A percentile compares a stretch with the other conserved stretches of the same genome.
Evolutionary conservation across 2,329 filamentous ascomycete genomes (phyloP).

Genomic region (Talaromyces islandicus): DNA sequence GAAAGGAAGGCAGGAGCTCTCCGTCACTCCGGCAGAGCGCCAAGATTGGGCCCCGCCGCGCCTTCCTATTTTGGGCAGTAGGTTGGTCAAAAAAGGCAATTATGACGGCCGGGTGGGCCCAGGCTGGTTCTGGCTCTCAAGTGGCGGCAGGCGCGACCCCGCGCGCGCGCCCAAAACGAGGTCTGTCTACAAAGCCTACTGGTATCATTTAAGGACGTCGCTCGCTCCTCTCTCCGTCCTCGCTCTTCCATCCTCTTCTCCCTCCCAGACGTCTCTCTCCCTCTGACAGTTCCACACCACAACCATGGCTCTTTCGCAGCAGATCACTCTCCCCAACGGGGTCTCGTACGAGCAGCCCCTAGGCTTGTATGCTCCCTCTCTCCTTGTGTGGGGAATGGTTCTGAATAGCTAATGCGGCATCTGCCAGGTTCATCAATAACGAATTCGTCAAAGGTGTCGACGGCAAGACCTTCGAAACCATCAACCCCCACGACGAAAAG

Average conservation of each 20-base stretch:
- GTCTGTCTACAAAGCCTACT: neutral
- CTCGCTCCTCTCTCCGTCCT: neutral
- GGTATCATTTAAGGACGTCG: neutral
- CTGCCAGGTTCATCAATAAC: constrained; percentile 61
- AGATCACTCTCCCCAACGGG: constrained; percentile 32
- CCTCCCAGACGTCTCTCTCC: neutral
- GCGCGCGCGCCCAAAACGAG: no score
- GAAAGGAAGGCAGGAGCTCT: neutral
- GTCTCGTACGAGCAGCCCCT: constrained; percentile 38
- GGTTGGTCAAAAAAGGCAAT: neutral
- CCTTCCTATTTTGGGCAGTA: neutral
- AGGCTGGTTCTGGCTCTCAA: neutral
- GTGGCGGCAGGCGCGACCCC: neutral
- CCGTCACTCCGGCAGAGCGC: neutral
- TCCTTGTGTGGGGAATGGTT: neutral
- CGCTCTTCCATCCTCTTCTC: neutral
- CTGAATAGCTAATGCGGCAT: neutral
- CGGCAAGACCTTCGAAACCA: constrained; percentile 85
- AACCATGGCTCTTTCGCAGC: constrained; percentile 33
- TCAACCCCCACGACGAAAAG: constrained; percentile 82
- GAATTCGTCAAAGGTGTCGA: constrained; percentile 79
- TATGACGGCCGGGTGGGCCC: neutral
- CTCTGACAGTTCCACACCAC: neutral
- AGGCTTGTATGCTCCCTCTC: constrained; percentile 26
- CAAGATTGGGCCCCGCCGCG: neutral